These are phyloP conservation scores for Herpetospermum pedunculosum DNA, from an alignment of 306 rosid species.

Conservation along the genomic window DNA sequence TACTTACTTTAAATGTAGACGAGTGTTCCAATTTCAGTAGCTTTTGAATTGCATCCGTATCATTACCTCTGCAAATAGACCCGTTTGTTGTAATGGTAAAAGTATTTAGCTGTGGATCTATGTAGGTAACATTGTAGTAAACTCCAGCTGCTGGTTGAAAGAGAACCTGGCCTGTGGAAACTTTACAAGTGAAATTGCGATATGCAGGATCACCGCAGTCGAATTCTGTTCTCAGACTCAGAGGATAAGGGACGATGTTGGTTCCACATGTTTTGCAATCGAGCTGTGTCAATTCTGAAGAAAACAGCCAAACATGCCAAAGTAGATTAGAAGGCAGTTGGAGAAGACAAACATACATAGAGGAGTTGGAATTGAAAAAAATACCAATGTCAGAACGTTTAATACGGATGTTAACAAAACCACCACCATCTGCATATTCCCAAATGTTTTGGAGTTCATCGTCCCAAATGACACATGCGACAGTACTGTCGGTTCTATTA, in stretches of 20 bases:
- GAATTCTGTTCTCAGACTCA: constrained; percentile 10
- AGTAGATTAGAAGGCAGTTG: background rate
- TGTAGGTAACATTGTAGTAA: background rate
- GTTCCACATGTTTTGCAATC: constrained; percentile 14
- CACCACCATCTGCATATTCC: background rate
- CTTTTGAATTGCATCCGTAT: background rate
- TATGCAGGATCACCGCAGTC: constrained; percentile 14
- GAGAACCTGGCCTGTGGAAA: background rate
- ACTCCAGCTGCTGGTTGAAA: background rate
- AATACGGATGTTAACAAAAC: background rate
- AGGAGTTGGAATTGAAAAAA: background rate
- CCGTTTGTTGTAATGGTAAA: background rate
- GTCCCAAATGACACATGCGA: background rate
- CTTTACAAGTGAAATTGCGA: background rate
- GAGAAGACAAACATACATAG: background rate
- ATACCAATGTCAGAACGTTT: background rate
- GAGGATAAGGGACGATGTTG: constrained; percentile 16
- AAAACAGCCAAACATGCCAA: background rate
- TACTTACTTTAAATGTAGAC: background rate
- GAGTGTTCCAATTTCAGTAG: background rate
- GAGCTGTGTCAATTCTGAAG: background rate
- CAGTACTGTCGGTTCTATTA: fast-evolving
- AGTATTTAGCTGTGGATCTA: background rate
- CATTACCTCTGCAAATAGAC: background rate
- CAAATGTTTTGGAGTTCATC: background rate